Evolutionary conservation across 441 rosid genomes (phyloP).

Genomic region (Sinapis alba): DNA sequence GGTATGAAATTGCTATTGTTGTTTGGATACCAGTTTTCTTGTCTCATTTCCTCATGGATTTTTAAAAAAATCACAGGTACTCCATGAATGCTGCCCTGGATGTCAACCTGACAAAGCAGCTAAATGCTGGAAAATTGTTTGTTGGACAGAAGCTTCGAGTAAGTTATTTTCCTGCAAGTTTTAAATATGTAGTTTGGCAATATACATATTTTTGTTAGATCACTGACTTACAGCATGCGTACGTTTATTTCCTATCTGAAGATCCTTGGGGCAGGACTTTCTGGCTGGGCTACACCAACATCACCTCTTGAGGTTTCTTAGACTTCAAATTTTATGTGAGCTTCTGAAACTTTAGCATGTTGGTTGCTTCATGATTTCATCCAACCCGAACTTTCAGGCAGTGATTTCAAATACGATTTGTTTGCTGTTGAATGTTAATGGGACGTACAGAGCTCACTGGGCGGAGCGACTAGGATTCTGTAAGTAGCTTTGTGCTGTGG

Average conservation of each 20-base stretch:
- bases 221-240: constrained; percentile 28
- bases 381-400: constrained; percentile 59
- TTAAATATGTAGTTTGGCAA: constrained; percentile 21
- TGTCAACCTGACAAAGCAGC: constrained; percentile 61
- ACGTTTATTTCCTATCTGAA: constrained; percentile 45
- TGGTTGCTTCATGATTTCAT: constrained; percentile 32
- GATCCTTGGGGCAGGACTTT: constrained; percentile 87
- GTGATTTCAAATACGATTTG: constrained; percentile 48
- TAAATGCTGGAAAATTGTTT: constrained; percentile 72
- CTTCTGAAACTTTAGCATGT: constrained; percentile 34
- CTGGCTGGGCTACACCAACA: constrained; percentile 85
- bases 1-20: constrained; percentile 42
- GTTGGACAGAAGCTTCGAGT: constrained; percentile 97
- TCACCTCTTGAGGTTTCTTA: constrained; percentile 84
- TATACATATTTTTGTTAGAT: constrained; percentile 19
- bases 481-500: constrained; percentile 47
- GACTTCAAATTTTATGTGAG: constrained; percentile 36
- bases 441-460: constrained; percentile 97
- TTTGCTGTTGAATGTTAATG: constrained; percentile 81
- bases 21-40: constrained; percentile 4
- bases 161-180: constrained; percentile 36
- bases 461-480: constrained; percentile 92
- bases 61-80: constrained; percentile 58
- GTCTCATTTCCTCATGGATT: constrained; percentile 32
- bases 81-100: constrained; percentile 79